Conservation (phyloP, 768 basidiomycete genomes). For the Tylopilus rubrobrunneus region DNA sequence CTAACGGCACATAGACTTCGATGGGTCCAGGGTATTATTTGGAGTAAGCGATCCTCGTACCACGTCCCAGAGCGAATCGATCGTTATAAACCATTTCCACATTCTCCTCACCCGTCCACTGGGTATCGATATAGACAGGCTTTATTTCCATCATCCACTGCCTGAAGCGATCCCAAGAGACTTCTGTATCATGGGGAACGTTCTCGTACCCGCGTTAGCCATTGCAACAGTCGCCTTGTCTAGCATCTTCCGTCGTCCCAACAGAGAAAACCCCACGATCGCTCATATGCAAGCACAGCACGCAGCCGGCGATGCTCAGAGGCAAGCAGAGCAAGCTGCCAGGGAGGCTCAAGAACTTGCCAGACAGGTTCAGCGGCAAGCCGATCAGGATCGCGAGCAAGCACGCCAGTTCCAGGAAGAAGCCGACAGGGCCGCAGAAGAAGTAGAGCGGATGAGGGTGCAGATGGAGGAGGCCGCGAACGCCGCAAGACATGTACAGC, state of each 20-base stretch:
- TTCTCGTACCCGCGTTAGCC: not conserved
- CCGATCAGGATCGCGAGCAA: conserved; percentile 7
- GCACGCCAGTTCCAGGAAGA: conserved; percentile 8
- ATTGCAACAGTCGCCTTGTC: not conserved
- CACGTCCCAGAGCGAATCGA: not conserved
- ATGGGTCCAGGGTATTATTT: not conserved
- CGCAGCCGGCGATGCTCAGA: conserved; percentile 3
- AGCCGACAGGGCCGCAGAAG: conserved; percentile 3
- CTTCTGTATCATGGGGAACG: conserved; percentile 3
- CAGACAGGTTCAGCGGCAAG: conserved; percentile 1
- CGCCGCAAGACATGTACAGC: not conserved
- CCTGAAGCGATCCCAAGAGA: not conserved
- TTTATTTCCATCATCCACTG: not conserved
- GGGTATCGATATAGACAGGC: not conserved
- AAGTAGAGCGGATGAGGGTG: not conserved
- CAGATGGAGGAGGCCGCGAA: conserved; percentile 7
- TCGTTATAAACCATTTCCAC: not conserved
- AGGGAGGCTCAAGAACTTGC: conserved; percentile 3
- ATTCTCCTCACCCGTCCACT: too few relatives aligned
- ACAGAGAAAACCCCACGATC: conserved; percentile 9
- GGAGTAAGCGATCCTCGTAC: not conserved
- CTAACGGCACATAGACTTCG: not conserved
- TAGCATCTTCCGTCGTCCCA: conserved; percentile 2
- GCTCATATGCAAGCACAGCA: conserved; percentile 3
- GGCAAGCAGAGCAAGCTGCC: conserved; percentile 3